Evolutionary conservation across 2,329 filamentous ascomycete species (phyloP).

Genomic region (Colletotrichum coccodes): DNA sequence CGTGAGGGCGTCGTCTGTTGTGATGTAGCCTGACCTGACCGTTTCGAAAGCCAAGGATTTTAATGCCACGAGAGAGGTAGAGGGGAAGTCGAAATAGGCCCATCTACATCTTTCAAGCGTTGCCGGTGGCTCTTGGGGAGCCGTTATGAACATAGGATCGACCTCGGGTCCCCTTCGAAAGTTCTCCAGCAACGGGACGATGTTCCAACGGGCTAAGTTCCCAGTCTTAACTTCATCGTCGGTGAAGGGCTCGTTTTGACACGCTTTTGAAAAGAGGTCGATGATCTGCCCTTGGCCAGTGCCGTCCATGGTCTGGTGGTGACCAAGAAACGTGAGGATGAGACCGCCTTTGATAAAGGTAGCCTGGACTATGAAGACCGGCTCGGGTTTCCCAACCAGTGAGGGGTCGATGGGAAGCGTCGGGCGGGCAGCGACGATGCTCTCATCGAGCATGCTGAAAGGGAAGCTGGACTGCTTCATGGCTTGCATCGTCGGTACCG

Average conservation of each 20-base stretch:
- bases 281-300: constrained; percentile 59
- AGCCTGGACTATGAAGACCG: constrained; percentile 22
- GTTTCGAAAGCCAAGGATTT: constrained; percentile 49
- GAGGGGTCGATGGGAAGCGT: constrained; percentile 21
- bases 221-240: constrained; percentile 53
- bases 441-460: constrained; percentile 58
- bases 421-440: constrained; percentile 43
- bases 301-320: constrained; percentile 63
- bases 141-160: background rate
- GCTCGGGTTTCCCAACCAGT: background rate
- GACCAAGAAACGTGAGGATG: constrained; percentile 57
- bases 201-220: constrained; percentile 49
- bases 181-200: constrained; percentile 52
- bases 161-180: constrained; percentile 47
- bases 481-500: constrained; percentile 48
- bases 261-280: constrained; percentile 59
- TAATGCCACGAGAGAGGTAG: constrained; percentile 47
- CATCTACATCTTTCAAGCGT: constrained; percentile 40
- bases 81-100: constrained; percentile 56
- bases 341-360: constrained; percentile 54
- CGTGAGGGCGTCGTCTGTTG: constrained; percentile 63
- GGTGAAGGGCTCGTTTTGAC: constrained; percentile 54
- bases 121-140: background rate
- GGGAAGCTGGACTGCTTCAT: constrained; percentile 53
- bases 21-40: constrained; percentile 49